Evolutionary conservation across 2,329 filamentous ascomycete genomes (phyloP), one percentile per base, ranked within the genome.

Genomic region (Apiospora pterosperma): DNA sequence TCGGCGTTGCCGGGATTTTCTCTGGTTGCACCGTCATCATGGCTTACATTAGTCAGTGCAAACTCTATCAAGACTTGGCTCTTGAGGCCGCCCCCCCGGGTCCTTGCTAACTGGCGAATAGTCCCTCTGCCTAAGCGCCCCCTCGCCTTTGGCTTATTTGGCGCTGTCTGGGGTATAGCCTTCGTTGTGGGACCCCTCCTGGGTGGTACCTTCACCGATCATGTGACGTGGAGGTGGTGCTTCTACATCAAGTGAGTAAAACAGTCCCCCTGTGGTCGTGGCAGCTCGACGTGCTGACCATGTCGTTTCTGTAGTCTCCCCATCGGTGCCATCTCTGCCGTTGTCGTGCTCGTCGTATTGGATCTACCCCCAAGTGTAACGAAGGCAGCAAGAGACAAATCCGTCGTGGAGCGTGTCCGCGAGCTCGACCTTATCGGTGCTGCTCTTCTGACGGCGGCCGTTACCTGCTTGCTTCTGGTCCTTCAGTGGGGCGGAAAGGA

Each of bases 401-500:
- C 78, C 31, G 70, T 81, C 59, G 16, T 75, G 28, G 63, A 71
- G 38, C 78, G 82, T 14, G 60, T 86, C 36, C 71, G 77, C 58
- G 77, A 81, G 66, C 76, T 87, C 58, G 85, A 88, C 69, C 72
- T 84, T 11, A 55, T 79, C 11, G 85, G 85, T 34, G 80, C 81
- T 2, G 72, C 73, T n/a, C 74, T 85, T 65, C 80, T 87, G 69
- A 78, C 86, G 34, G 82, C 85, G 1, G 79, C 81, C 41, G 78
- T 87, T 58, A 72, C 87, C 66, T 83, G 80, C 68, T 76, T 87
- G 14, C 75, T 88, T 10, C 77, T 88, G 4, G 85, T 84, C 8
- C 76, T 88, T 41, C 82, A 88, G 69, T 88, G 83, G 81, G 86
- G 85, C 16, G 86, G 86, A 10, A 76, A 80, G 42, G 72, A 80